phyloP scores from a whole-genome alignment of 306 rosid species.

The Dryas drummondii region DNA sequence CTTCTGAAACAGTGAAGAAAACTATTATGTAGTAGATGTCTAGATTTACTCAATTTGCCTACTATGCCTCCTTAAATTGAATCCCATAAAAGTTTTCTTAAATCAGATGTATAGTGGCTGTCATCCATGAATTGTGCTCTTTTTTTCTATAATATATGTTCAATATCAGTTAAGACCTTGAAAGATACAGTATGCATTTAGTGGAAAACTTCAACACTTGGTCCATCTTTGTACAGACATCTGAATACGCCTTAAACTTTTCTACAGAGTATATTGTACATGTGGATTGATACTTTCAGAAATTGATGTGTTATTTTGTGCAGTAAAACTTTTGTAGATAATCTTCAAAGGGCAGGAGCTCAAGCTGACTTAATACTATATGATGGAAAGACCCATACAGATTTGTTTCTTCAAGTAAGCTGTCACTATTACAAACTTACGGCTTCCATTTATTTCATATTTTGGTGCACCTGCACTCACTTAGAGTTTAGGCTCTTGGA shows the following conservation, averaged over 20 bases:
- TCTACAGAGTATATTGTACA: not conserved
- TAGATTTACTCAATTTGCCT: not conserved
- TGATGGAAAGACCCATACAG: constrained; percentile 92
- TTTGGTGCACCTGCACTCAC: not conserved
- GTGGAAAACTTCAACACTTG: not conserved
- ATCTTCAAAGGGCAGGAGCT: constrained; percentile 65
- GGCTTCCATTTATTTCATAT: not conserved
- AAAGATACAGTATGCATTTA: not conserved
- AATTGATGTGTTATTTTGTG: constrained; percentile 29
- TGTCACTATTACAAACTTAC: not conserved
- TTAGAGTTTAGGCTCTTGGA: not conserved
- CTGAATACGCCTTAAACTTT: not conserved
- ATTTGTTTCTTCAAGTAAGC: constrained; percentile 89
- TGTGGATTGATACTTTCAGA: constrained; percentile 3
- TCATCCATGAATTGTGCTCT: not conserved
- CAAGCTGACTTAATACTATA: constrained; percentile 63
- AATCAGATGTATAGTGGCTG: not conserved
- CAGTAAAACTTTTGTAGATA: constrained; percentile 65
- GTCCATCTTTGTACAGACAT: not conserved
- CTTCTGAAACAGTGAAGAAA: not conserved
- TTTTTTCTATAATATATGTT: not conserved
- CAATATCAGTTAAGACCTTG: not conserved
- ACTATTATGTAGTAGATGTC: not conserved
- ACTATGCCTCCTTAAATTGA: not conserved
- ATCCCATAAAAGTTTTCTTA: not conserved